Conservation (phyloP, 2,329 filamentous ascomycete genomes). For the Diaporthe sp. region DNA sequence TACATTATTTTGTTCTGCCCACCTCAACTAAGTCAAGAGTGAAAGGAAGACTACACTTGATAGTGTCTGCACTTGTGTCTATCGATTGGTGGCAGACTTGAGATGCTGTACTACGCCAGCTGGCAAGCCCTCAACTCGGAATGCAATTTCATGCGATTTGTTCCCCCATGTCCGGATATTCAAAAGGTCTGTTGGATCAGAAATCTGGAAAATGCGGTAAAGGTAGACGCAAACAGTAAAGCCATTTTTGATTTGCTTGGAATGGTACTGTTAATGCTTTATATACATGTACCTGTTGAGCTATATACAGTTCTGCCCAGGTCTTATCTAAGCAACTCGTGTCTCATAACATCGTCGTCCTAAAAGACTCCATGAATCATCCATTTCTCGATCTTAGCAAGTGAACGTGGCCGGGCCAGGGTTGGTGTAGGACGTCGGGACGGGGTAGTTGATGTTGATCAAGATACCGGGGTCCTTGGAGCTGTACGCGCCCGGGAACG, state of each 20-base stretch:
- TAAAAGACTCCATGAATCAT: background rate
- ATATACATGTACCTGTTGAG: background rate
- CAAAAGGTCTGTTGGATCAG: background rate
- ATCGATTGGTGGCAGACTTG: no score
- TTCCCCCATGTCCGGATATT: background rate
- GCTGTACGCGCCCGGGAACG: slow-evolving; percentile 46
- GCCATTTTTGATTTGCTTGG: background rate
- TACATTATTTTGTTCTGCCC: no score
- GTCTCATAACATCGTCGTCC: background rate
- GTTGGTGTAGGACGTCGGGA: slow-evolving; percentile 45
- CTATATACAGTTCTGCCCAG: slow-evolving; percentile 12
- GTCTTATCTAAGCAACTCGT: background rate
- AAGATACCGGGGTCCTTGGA: slow-evolving; percentile 45
- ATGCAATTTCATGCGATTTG: no score
- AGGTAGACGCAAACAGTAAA: background rate
- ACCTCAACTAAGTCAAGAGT: no score
- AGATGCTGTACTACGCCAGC: no score
- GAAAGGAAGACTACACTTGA: no score
- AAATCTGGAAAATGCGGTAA: background rate
- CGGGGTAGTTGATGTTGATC: slow-evolving; percentile 47
- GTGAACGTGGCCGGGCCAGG: slow-evolving; percentile 36
- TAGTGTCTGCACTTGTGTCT: no score
- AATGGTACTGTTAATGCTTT: background rate
- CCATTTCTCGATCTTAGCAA: background rate
- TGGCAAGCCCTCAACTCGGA: no score